These are phyloP conservation scores for Fraxinus quadrangulata DNA, from an alignment of 257 asterid species.

Conservation along the genomic window DNA sequence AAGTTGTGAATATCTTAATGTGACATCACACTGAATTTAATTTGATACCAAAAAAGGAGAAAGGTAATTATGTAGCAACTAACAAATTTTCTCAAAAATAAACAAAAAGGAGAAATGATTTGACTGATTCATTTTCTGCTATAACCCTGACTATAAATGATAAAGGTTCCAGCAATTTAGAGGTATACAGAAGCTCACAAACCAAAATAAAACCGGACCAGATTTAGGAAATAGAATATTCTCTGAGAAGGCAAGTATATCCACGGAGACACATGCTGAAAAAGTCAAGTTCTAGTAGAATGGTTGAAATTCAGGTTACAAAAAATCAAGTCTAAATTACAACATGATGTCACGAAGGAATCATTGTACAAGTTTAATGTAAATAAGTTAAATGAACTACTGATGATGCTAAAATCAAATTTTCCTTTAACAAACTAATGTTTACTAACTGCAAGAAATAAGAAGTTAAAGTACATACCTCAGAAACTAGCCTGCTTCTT, in stretches of 20 bases:
- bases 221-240: background rate
- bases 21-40: background rate
- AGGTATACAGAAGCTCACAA: background rate
- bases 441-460: slow-evolving; percentile 1
- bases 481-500: slow-evolving; percentile 75
- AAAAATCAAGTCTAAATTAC: slow-evolving; percentile 3
- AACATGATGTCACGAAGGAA: slow-evolving; percentile 10
- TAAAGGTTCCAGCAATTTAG: background rate
- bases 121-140: background rate
- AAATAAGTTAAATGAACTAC: background rate
- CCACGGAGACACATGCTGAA: background rate
- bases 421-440: background rate
- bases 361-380: background rate
- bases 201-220: background rate
- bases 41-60: background rate
- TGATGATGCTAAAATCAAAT: background rate
- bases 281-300: background rate
- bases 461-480: slow-evolving; percentile 48
- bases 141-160: background rate
- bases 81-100: background rate
- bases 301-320: slow-evolving; percentile 5
- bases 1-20: background rate
- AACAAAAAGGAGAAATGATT: background rate
- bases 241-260: background rate
- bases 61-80: background rate